Percentiles rank a stretch among this genome's conserved stretches.
Conservation (phyloP, 2,329 filamentous ascomycete species). For the Geosmithia putterillii region DNA sequence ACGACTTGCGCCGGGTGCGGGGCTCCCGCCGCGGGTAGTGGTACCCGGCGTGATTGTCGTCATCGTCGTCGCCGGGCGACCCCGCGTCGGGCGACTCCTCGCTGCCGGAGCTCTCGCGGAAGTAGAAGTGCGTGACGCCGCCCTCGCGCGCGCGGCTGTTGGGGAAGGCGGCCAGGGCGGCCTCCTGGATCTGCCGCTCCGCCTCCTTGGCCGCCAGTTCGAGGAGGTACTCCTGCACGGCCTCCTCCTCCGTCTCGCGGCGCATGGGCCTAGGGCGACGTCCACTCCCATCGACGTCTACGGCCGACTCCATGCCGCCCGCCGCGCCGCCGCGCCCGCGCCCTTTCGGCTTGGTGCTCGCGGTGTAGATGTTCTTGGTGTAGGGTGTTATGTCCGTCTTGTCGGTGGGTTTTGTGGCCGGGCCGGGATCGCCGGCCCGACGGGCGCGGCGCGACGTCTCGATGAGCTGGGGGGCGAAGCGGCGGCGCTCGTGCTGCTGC, state of each 20-base stretch:
- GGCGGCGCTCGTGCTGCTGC: constrained; percentile 30
- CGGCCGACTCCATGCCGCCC: constrained; percentile 11
- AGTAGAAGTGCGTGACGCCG: constrained; percentile 56
- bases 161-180: constrained; percentile 64
- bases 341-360: constrained; percentile 23
- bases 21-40: constrained; percentile 13
- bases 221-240: constrained; percentile 64
- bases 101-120: constrained; percentile 50
- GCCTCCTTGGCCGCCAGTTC: constrained; percentile 70
- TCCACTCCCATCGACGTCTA: constrained; percentile 14
- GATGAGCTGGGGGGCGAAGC: constrained; percentile 69
- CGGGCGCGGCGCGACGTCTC: constrained; percentile 66
- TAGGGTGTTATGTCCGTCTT: constrained; percentile 62
- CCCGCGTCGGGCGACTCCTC: constrained; percentile 29
- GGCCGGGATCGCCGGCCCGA: constrained; percentile 50
- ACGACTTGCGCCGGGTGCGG: constrained; percentile 42
- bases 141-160: constrained; percentile 58
- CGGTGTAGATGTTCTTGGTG: constrained; percentile 47
- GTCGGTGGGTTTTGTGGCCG: constrained; percentile 50
- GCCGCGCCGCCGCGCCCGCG: constrained; percentile 13
- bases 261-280: constrained; percentile 24
- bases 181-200: constrained; percentile 67
- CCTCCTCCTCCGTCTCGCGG: constrained; percentile 63
- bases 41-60: constrained; percentile 2
- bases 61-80: background rate